Percentiles rank a stretch among this genome's conserved stretches.
These are phyloP conservation scores for Hibiscus tridactylites DNA, from an alignment of 345 rosid species.

Conservation along the genomic window DNA sequence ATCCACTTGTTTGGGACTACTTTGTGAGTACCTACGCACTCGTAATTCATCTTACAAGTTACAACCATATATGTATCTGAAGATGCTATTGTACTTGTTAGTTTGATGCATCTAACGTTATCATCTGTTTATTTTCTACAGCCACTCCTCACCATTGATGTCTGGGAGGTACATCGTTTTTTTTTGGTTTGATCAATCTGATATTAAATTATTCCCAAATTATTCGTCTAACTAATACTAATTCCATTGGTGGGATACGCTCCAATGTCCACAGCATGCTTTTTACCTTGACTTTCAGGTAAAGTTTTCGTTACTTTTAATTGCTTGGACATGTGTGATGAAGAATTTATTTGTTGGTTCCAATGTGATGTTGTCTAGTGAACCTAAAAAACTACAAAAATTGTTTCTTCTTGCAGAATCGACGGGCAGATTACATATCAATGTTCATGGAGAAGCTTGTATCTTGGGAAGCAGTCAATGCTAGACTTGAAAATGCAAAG, in stretches of 20 bases:
- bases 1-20: constrained; percentile 89
- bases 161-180: constrained; percentile 72
- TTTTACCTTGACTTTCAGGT: constrained; percentile 96
- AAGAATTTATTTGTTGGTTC: neutral
- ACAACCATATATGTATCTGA: neutral
- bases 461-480: constrained; percentile 80
- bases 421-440: constrained; percentile 56
- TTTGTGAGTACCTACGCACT: constrained; percentile 39
- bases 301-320: neutral
- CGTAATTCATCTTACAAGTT: neutral
- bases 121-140: constrained; percentile 32
- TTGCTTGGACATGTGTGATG: neutral
- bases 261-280: constrained; percentile 59
- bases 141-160: constrained; percentile 91
- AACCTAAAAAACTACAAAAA: neutral
- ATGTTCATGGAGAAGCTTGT: constrained; percentile 72
- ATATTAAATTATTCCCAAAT: neutral
- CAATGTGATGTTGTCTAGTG: neutral
- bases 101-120: constrained; percentile 11
- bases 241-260: constrained; percentile 6
- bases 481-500: constrained; percentile 64
- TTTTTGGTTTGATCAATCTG: neutral
- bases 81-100: neutral
- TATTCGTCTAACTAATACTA: constrained; percentile 7
- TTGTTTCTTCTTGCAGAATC: constrained; percentile 36